Base-by-base conservation (phyloP, 306 rosid species). In the Sophora flavescens region DNA sequence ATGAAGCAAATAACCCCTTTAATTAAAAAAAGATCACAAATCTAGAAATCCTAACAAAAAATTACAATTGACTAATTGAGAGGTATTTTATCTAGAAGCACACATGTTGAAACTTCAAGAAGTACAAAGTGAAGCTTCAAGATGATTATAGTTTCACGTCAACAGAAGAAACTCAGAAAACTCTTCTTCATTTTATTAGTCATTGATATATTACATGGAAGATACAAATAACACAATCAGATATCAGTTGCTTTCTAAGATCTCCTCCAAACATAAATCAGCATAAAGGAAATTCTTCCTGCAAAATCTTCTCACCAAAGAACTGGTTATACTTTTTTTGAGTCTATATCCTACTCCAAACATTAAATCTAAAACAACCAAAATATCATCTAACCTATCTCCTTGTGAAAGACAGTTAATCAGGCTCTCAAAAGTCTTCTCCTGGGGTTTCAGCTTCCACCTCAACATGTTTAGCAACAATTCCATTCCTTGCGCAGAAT, bases 331-430 rank as follows among this genome's bases (percentile, higher is more conserved):
- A 39, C 63, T 67, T 66, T 76, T 15, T 68, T 82, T 30, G 8
- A 89, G 89, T 38, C 26, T 45, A 89, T 93, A 89, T 62, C 93
- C 91, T 53, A 70, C 66, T 72, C 82, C 86, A 67, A 86, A 70
- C 98, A 89, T 83, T 47, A 78, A 65, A 67, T 81, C 93, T 83
- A 89, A 74, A 78, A 87, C 81, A 72, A 82, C 72, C 76, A 91
- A 85, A 86, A 88, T 74, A 73, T 91, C 91, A 84, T 91, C 90
- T 69, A 87, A 78, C 78, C 74, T 88, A 75, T 82, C 84, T 70
- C 54, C 77, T 63, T 72, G 62, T 53, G 69, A 61, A 28, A 91
- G 86, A 81, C 89, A 10, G 50, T 54, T 32, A 69, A 91, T 62
- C 76, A 91, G 48, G 76, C 36, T 74, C 81, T 70, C 82, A 81